phyloP scores from a whole-genome alignment of 305 asterid genomes.

The Fraxinus greggii region DNA sequence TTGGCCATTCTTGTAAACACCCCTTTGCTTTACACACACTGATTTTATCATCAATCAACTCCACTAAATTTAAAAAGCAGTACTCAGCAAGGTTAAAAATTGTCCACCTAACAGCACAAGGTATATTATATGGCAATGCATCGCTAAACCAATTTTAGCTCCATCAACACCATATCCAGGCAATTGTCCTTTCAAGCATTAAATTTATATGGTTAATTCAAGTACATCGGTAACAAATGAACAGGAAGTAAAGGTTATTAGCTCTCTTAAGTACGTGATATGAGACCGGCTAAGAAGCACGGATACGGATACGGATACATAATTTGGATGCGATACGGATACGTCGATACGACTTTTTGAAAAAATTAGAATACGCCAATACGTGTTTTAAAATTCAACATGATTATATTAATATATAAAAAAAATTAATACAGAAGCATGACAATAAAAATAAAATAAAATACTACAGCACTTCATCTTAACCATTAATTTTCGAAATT shows the following conservation, averaged over 20 bases:
- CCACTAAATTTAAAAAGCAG: conserved; percentile 1
- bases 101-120: neutral
- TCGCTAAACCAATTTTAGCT: neutral
- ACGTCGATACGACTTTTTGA: too few species aligned
- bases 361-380: too few species aligned
- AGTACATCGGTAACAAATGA: neutral
- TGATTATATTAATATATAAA: too few species aligned
- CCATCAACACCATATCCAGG: neutral
- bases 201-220: neutral
- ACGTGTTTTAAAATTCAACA: too few species aligned
- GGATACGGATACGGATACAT: too few species aligned
- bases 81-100: neutral
- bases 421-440: too few species aligned
- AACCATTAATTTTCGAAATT: too few species aligned
- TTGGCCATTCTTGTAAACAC: conserved; percentile 4
- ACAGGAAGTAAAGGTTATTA: conserved; percentile 8
- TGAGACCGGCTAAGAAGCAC: neutral
- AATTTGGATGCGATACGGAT: too few species aligned
- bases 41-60: neutral
- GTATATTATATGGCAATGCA: neutral
- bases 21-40: neutral
- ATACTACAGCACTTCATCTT: too few species aligned
- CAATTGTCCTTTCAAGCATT: conserved; percentile 8
- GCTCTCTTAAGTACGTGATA: conserved; percentile 2
- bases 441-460: too few species aligned